Percentiles rank a stretch among this genome's conserved stretches.
Evolutionary conservation across 2,329 filamentous ascomycete species (phyloP).

Genomic region (Fonsecaea pedrosoi): DNA sequence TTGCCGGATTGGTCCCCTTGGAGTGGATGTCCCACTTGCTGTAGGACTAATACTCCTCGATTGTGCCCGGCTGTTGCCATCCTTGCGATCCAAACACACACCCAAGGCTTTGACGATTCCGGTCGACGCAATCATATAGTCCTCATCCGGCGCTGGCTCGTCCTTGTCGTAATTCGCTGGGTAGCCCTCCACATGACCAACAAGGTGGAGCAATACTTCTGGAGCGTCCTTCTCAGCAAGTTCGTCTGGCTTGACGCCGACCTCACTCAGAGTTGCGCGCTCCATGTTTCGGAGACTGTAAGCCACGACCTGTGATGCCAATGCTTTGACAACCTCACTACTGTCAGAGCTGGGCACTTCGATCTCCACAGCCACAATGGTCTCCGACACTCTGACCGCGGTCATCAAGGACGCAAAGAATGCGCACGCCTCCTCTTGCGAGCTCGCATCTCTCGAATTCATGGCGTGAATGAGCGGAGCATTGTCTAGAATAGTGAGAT

Average conservation of each 20-base stretch:
- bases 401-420: constrained; percentile 90
- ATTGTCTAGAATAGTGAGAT: constrained; percentile 88
- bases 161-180: constrained; percentile 64
- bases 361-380: constrained; percentile 87
- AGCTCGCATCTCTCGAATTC: constrained; percentile 75
- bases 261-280: constrained; percentile 70
- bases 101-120: constrained; percentile 93
- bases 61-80: constrained; percentile 53
- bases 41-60: constrained; percentile 50
- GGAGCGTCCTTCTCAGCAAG: constrained; percentile 68
- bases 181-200: constrained; percentile 70
- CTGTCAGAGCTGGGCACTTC: constrained; percentile 81
- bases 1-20: constrained; percentile 56
- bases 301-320: constrained; percentile 92
- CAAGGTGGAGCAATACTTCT: constrained; percentile 84
- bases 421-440: constrained; percentile 91
- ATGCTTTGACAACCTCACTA: constrained; percentile 88
- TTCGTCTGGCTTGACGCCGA: constrained; percentile 55
- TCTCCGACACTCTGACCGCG: constrained; percentile 80
- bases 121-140: constrained; percentile 94
- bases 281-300: constrained; percentile 95
- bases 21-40: constrained; percentile 62
- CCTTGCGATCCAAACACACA: constrained; percentile 84
- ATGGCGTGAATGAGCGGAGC: constrained; percentile 72
- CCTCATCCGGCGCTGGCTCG: constrained; percentile 79